Conservation (phyloP, 805 yeast species). For the Blastobotrys mokoenaii region DNA sequence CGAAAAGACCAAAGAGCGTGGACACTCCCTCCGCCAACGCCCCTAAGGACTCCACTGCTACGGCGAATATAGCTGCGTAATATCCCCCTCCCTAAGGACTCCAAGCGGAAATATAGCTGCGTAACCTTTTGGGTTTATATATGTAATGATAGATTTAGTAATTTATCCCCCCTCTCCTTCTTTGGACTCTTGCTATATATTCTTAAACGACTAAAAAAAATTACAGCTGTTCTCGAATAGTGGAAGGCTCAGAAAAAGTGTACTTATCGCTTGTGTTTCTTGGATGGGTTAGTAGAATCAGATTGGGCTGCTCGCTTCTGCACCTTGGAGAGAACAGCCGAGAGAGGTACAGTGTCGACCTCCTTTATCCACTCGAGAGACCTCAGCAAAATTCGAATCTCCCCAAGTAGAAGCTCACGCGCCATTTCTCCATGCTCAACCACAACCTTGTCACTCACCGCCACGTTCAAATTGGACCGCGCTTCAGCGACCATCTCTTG, state of each 20-base stretch:
- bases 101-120: no score
- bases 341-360: neutral
- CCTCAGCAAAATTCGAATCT: constrained; percentile 19
- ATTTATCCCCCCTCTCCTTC: no score
- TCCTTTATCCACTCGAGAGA: constrained; percentile 19
- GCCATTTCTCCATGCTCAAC: constrained; percentile 17
- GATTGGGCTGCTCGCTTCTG: neutral
- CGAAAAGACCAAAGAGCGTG: constrained; percentile 10
- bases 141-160: neutral
- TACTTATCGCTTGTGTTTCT: constrained; percentile 3
- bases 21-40: neutral
- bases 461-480: neutral
- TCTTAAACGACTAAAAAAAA: no score
- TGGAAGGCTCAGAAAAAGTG: no score
- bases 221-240: no score
- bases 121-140: neutral
- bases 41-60: neutral
- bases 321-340: neutral
- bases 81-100: neutral
- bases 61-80: no score
- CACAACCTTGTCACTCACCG: constrained; percentile 3
- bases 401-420: constrained; percentile 22
- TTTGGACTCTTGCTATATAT: no score
- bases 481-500: constrained; percentile 1
- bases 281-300: neutral